Base-by-base conservation (phyloP, 441 rosid species). In the Populus tomentosa region DNA sequence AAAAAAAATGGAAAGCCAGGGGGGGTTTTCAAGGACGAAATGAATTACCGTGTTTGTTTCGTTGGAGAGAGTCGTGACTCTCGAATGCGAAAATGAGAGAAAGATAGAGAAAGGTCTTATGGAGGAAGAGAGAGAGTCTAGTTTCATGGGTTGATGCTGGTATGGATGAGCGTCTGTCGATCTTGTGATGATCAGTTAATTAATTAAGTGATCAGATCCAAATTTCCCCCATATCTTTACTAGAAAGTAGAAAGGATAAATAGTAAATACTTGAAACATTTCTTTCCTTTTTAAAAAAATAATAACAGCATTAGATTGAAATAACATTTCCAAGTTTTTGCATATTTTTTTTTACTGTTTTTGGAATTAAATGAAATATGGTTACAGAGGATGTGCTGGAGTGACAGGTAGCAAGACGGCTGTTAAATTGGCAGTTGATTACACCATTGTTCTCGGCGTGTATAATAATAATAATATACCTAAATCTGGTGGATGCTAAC, bases 1-100 rank as follows among this genome's bases (percentile, higher is more conserved):
- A 64, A 6, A 32, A 56, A 32, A 42, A 46, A 74, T 21, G 10
- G 65, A 40, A 42, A 78, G 56, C 36, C 10, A 78, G 80, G 83
- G 88, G 90, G 86, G 50, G 75, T 88, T 84, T 79, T 73, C 80
- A 73, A 75, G 74, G 85, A 21, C 80, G 74, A n/a, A 35, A 30
- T 42, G 40, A 23, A 42, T 66, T 81, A 88, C 88, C 87, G 75
- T 83, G 84, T 59, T 64, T 62, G 59, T 56, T 59, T 76, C 32
- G 67, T 63, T 67, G 76, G 36, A 74, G 71, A 77, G 71, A 38
- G 20, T 33, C 32, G 33, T 77, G 79, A 71, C 74, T 67, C 33
- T 64, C 21, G 63, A 78, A 78, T 73, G 65, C 77, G 74, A 70
- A 30, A 72, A 66, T 66, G 69, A 8, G 74, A 73, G 75, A 42